A percentile compares a stretch with the other conserved stretches of the same genome.
Evolutionary conservation across 1,284 basidiomycete species (phyloP).

Genomic region (Boletus mariae): DNA sequence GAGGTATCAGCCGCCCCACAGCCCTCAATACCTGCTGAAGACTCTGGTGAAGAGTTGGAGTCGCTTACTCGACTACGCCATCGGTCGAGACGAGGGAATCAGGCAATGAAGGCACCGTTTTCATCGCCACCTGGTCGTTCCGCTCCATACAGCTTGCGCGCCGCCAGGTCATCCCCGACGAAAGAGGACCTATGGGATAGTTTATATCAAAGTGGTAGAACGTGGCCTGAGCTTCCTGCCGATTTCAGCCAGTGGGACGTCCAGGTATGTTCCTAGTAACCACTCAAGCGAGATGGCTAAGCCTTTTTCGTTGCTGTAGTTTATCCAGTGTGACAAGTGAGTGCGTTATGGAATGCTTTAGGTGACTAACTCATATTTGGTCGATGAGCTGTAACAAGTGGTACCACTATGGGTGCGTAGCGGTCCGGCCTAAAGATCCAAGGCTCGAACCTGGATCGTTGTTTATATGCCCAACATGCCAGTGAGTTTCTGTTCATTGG

Average conservation of each 20-base stretch:
- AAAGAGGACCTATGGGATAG: slow-evolving; percentile 1
- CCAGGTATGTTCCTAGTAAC: slow-evolving; percentile 18
- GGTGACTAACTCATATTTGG: neutral
- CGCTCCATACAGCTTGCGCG: neutral
- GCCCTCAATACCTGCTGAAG: neutral
- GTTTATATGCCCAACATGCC: slow-evolving; percentile 33
- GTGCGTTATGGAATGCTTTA: neutral
- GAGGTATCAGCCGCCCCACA: neutral
- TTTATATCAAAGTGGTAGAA: neutral
- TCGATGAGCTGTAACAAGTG: slow-evolving; percentile 33
- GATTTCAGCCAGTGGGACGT: slow-evolving; percentile 19
- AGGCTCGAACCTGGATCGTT: slow-evolving; percentile 18
- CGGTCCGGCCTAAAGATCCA: slow-evolving; percentile 24
- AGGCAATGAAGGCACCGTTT: neutral
- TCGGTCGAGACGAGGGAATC: neutral
- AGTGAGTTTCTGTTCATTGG: slow-evolving; percentile 16
- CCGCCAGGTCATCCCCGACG: neutral
- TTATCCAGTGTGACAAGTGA: slow-evolving; percentile 33
- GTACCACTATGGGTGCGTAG: slow-evolving; percentile 37
- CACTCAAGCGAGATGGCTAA: neutral
- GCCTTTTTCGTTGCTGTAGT: slow-evolving; percentile 11
- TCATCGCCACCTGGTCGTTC: neutral
- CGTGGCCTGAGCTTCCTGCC: slow-evolving; percentile 19
- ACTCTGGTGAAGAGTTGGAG: neutral
- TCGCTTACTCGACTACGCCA: neutral